Percentiles rank a stretch among this genome's conserved stretches.
These are phyloP conservation scores for Dorcoceras hygrometricum DNA, from an alignment of 257 asterid species.

Conservation along the genomic window DNA sequence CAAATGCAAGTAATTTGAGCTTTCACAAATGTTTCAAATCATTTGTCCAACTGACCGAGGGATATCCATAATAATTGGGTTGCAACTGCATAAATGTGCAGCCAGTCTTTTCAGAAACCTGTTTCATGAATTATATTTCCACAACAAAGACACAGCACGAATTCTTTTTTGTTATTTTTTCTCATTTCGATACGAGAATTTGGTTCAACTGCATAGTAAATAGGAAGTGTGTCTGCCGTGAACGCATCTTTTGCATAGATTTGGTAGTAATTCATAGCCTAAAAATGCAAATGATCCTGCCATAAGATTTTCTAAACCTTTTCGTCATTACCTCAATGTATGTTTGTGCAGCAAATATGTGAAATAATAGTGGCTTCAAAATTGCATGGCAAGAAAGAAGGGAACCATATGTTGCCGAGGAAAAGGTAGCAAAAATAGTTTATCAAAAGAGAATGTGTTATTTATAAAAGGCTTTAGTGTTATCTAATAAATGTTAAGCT, in stretches of 20 bases:
- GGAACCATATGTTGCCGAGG: neutral
- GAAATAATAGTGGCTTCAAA: neutral
- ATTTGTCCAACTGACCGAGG: too few species aligned
- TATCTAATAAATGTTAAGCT: neutral
- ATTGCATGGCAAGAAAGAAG: neutral
- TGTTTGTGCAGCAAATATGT: neutral
- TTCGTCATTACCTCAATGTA: neutral
- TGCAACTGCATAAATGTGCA: neutral
- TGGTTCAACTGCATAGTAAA: neutral
- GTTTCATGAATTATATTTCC: neutral
- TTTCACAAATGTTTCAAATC: too few species aligned
- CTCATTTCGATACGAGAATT: neutral
- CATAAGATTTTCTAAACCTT: neutral
- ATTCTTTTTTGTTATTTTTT: too few species aligned
- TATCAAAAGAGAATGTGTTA: neutral
- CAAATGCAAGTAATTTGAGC: neutral
- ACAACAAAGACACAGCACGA: neutral
- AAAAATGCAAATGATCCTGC: neutral
- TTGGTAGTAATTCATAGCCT: neutral
- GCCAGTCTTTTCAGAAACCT: neutral
- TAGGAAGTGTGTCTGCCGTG: neutral
- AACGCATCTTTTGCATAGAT: neutral
- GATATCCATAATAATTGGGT: neutral
- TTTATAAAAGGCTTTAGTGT: too few species aligned
- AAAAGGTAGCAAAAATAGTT: neutral